Evolutionary conservation across 306 rosid species (phyloP), one percentile per base, ranked within the genome.

Genomic region (Malus asiatica): DNA sequence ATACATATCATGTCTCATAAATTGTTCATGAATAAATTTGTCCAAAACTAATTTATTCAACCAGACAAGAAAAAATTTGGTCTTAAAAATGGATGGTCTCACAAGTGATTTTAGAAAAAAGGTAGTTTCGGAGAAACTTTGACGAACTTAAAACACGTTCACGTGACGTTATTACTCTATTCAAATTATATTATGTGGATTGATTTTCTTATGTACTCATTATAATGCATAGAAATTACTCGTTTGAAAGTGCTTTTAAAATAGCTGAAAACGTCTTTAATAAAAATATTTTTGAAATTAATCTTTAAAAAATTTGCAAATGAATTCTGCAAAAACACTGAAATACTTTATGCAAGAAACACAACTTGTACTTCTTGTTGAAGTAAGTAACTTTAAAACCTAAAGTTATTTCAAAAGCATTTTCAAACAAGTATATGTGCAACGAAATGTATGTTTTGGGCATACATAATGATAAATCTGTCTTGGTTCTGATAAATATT

Each of bases 211-310:
- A 48, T 48, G 16, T 48, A 14, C 19, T 35, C 40, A 5, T 35
- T 8, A 32, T 32, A 32, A 32, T 32, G 1, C 5, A 32, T 35
- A 6, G 2, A 35, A 35, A 35, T 35, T 2, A 35, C 0, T 35
- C 0, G 0, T 35, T 0, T 6, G 2, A 35, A 35, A 35, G 0
- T 35, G 2, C 8, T 35, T 5, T 6, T 35, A 6, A 35, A 35
- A 35, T 35, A 35, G 0, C 8, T 1, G 8, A 35, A 35, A 35
- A 0, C 0, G 8, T 0, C 6, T 35, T 35, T 6, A 0, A 5
- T 35, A 0, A 35, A 35, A 35, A 6, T 6, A 1, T 35, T 35
- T 35, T 35, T 35, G 0, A 6, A 35, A 35, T 1, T 6, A 33
- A 35, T 33, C 6, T 6, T 1, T 5, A 4, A 3, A 3, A 33